Base-by-base conservation (phyloP, 2,329 filamentous ascomycete species). In the Whalleya microplaca region DNA sequence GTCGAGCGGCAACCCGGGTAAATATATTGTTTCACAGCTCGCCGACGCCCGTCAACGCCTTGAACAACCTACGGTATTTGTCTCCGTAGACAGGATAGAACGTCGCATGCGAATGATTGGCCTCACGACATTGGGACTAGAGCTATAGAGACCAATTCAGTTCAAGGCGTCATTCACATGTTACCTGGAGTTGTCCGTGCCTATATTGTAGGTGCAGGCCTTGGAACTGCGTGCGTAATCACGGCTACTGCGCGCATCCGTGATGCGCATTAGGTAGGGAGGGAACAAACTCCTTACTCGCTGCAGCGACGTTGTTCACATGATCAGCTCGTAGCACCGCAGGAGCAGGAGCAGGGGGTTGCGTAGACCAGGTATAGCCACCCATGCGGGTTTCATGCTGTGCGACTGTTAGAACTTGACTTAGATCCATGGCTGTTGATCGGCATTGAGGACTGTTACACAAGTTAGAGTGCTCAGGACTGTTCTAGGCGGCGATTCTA, bases 391-490 rank as follows among this genome's bases (percentile, higher is more conserved):
- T 41, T 21, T 43, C 42, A 56, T 53, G 59, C 10, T 41, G 56
- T 61, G 50, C 21, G n/a, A 61, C 59, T 49, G 21, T n/a, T n/a
- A n/a, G n/a, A 47, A 19, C 9, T 51, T 29, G 48, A 29, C 23
- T 8, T 45, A 40, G n/a, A 19, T 18, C n/a, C n/a, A n/a, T n/a
- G n/a, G n/a, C n/a, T n/a, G 20, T n/a, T 7, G 46, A 4, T 21
- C 12, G 46, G 8, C 21, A 21, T 37, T 32, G 48, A 41, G 32
- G 18, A 27, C 27, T 19, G 42, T 45, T 10, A 6, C 27, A 29
- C 27, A 29, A 29, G 27, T 12, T 29, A 29, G 12, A n/a, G n/a
- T n/a, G n/a, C n/a, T n/a, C n/a, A 29, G 27, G 12, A 29, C 6
- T 12, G 12, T 29, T 29, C 27, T 5, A 29, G 27, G 27, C 6